A percentile compares a stretch with the other conserved stretches of the same genome.
These are phyloP conservation scores for Solanum pennellii DNA, from an alignment of 257 asterid genomes.

Conservation along the genomic window DNA sequence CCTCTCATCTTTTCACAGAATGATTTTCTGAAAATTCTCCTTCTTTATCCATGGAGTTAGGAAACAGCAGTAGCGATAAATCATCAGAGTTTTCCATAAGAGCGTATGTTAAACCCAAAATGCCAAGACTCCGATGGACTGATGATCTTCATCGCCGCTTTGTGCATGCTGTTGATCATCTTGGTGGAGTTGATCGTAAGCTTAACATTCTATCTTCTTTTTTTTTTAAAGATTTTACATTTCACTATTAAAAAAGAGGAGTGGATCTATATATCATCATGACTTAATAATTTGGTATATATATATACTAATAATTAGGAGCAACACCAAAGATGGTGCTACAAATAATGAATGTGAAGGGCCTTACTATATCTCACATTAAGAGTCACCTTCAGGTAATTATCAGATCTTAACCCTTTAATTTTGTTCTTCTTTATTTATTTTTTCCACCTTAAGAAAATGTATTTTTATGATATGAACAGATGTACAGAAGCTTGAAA, in stretches of 20 bases:
- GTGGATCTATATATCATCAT: background rate
- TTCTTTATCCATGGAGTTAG: slow-evolving; percentile 4
- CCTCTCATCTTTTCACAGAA: background rate
- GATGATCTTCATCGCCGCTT: slow-evolving; percentile 53
- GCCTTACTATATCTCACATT: slow-evolving; percentile 58
- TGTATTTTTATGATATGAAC: background rate
- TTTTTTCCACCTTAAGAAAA: background rate
- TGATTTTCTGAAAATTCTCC: background rate
- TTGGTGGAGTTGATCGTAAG: slow-evolving; percentile 71
- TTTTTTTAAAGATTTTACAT: background rate
- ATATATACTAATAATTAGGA: slow-evolving; percentile 12
- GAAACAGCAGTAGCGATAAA: background rate
- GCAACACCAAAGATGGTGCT: slow-evolving; percentile 83
- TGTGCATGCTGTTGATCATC: slow-evolving; percentile 50
- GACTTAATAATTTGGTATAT: no score
- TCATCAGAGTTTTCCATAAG: slow-evolving; percentile 18
- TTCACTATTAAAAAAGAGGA: background rate
- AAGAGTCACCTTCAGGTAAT: slow-evolving; percentile 82
- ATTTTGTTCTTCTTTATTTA: no score
- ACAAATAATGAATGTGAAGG: slow-evolving; percentile 66
- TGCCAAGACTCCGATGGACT: slow-evolving; percentile 63
- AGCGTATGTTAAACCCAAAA: slow-evolving; percentile 47
- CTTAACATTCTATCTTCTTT: background rate
- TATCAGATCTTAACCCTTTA: no score
- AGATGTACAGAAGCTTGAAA: slow-evolving; percentile 75